Evolutionary conservation across 257 asterid genomes (phyloP).

Genomic region (Solanum virginianum): DNA sequence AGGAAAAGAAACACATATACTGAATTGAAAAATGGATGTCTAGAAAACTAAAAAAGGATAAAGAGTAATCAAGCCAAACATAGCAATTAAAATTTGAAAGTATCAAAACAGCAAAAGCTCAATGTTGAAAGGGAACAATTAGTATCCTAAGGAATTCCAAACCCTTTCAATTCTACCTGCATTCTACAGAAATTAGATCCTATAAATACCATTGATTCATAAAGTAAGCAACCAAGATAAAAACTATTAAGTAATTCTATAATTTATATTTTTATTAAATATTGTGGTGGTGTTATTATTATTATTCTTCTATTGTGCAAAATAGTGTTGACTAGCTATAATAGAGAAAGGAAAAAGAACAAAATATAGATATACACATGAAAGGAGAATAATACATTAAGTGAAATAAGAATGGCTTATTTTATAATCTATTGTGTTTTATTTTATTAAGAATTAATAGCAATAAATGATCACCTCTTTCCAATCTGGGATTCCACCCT

Average conservation of each 20-base stretch:
- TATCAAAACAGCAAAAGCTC: not conserved
- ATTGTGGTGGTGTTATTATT: not conserved
- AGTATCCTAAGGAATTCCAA: not conserved
- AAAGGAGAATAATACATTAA: not conserved
- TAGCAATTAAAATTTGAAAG: not conserved
- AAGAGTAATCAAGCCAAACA: not conserved
- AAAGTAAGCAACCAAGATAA: not conserved
- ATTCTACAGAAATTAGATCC: not conserved
- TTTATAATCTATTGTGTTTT: constrained; percentile 13
- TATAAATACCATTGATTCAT: not conserved
- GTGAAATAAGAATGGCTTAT: constrained; percentile 13
- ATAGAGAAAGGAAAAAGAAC: not conserved
- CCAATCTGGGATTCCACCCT: constrained; percentile 99
- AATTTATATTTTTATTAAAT: not conserved
- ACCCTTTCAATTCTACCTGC: not conserved
- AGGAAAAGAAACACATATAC: not conserved
- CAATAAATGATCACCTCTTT: constrained; percentile 88
- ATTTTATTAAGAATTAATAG: constrained; percentile 9
- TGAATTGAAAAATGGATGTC: not conserved
- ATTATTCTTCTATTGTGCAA: not conserved
- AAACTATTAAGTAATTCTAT: not conserved
- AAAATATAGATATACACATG: not conserved
- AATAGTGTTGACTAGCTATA: not conserved
- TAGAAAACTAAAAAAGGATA: not conserved
- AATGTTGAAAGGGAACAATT: not conserved